Evolutionary conservation across 2,329 filamentous ascomycete species (phyloP).

Genomic region (Onygenales sp.): DNA sequence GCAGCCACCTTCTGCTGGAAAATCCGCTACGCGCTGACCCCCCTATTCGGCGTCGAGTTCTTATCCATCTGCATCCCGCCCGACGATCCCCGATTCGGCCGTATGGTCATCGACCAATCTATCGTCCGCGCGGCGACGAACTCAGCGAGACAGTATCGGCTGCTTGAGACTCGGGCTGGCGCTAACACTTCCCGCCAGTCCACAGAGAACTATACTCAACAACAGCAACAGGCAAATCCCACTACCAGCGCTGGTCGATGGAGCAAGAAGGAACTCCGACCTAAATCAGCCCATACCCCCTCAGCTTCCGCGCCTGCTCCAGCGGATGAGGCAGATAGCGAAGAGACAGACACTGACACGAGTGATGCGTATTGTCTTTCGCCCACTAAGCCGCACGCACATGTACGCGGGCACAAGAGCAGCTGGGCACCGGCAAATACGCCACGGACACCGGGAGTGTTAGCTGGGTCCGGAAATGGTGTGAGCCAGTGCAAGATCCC

Average conservation of each 20-base stretch:
- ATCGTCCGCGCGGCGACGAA: slow-evolving; percentile 17
- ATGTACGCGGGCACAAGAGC: not conserved
- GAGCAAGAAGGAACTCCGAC: not conserved
- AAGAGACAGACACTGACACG: not conserved
- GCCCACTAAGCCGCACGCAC: not conserved
- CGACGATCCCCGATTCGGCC: slow-evolving; percentile 39
- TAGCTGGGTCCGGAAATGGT: too few relatives aligned
- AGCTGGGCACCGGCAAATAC: slow-evolving; percentile 31
- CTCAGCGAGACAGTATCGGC: slow-evolving; percentile 13
- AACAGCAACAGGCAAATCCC: not conserved
- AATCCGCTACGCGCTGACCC: slow-evolving; percentile 78
- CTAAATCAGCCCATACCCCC: not conserved
- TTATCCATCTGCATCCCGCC: slow-evolving; percentile 59
- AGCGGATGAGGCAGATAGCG: not conserved
- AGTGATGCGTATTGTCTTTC: slow-evolving; percentile 2
- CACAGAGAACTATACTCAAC: not conserved
- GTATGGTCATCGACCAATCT: slow-evolving; percentile 12
- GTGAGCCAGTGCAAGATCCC: slow-evolving; percentile 6
- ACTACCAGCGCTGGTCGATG: not conserved
- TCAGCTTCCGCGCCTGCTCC: too few relatives aligned
- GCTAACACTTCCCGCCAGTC: not conserved
- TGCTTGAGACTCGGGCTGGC: slow-evolving; percentile 3
- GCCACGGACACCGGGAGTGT: slow-evolving; percentile 18
- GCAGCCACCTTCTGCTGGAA: slow-evolving; percentile 81
- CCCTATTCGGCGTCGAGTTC: slow-evolving; percentile 80